Base-by-base conservation (phyloP, 2,329 filamentous ascomycete genomes). In the Fusarium caatingaense region DNA sequence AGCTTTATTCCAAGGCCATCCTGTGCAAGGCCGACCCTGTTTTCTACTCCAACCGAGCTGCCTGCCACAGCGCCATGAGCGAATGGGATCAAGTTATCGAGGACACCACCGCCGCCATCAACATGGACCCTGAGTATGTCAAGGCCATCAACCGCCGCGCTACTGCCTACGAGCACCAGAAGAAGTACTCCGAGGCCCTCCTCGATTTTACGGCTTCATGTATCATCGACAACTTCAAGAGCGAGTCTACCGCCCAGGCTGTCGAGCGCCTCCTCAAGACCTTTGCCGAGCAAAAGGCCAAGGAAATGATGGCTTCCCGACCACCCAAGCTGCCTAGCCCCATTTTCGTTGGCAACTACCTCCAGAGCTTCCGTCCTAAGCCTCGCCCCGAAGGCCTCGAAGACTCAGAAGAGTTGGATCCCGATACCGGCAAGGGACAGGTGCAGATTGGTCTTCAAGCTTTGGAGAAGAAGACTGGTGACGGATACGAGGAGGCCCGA, bases 191-290 rank as follows among this genome's bases (percentile, higher is more conserved):
- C 80, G 95, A 98, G 79, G 95, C 96, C 47, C 90, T 99, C 11
- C 88, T 99, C 69, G 96, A 99, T 83, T 98, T 97, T 84, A 99
- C 96, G 11, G 96, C 96, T 62, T 98, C 95, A 83, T 99, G 96
- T 84, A 99, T 99, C 80, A 97, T 99, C 79, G 96, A 99, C 80
- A 92, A 92, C 68, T 99, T 99, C 87, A 92, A 93, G 83, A 98
- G 96, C 80, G 92, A 97, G 76, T 86, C 88, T 66, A 97, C 93
- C 77, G 94, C 95, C 25, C 90, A 94, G 80, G 91, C 94, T 46
- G 94, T 99, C 12, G 96, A 99, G 85, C 87, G 95, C 68, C 84
- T 99, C 69, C 87, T 99, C 69, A 98, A 98, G 87, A 97, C 97
- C 84, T 95, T 98, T 51, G 96, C 96, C 48, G 95, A 98, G 83